A percentile compares a stretch with the other conserved stretches of the same genome.
Conservation (phyloP, 164 flowering plant species). For the Magnolia kwangsiensis region DNA sequence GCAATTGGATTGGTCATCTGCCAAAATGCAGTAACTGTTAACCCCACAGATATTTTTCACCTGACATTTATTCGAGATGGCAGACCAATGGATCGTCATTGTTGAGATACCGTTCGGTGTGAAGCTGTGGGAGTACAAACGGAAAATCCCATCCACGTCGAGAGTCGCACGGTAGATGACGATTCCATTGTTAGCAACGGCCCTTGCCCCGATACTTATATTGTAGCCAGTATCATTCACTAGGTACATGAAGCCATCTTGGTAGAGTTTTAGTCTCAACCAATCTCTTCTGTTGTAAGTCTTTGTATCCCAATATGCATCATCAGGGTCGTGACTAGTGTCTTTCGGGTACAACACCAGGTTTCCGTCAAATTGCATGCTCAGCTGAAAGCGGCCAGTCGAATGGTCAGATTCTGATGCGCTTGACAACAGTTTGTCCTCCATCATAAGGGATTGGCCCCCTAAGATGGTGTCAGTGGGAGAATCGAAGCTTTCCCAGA, state of each 20-base stretch:
- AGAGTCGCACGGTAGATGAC: background rate
- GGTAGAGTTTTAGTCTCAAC: background rate
- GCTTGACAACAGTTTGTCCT: background rate
- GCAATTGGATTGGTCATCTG: background rate
- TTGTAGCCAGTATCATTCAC: background rate
- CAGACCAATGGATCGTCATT: background rate
- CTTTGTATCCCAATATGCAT: background rate
- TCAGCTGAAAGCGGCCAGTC: background rate
- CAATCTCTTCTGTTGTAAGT: background rate
- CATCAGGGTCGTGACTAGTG: background rate
- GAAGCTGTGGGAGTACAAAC: background rate
- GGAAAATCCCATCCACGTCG: constrained; percentile 11
- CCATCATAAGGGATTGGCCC: background rate
- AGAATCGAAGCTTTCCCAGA: constrained; percentile 8
- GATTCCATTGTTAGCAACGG: background rate
- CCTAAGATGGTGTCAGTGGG: constrained; percentile 10
- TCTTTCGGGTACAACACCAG: background rate
- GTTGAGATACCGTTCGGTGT: background rate
- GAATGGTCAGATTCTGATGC: background rate
- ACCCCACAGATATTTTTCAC: constrained; percentile 17
- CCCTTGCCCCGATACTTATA: too few relatives aligned
- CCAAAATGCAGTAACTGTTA: background rate
- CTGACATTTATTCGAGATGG: background rate
- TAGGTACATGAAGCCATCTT: background rate
- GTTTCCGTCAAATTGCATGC: constrained; percentile 1